These are phyloP conservation scores for Russula virescens DNA, from an alignment of 768 basidiomycete species.

Conservation along the genomic window DNA sequence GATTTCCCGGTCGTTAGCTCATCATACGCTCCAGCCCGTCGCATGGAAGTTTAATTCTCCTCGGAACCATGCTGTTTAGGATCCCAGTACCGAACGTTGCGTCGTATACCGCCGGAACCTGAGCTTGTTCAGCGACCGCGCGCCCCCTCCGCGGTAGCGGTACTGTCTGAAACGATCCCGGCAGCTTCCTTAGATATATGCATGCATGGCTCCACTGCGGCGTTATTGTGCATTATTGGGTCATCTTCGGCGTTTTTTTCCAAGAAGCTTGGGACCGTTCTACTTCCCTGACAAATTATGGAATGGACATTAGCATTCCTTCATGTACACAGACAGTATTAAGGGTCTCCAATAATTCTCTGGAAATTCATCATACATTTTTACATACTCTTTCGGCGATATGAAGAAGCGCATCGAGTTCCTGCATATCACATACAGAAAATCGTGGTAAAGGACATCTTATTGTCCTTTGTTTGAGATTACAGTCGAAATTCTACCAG, in stretches of 20 bases:
- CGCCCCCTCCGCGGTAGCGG: slow-evolving; percentile 12
- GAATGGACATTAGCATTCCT: slow-evolving; percentile 2
- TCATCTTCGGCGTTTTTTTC: slow-evolving; percentile 1
- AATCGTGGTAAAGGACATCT: neutral
- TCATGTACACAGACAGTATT: neutral
- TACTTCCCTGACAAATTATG: slow-evolving; percentile 10
- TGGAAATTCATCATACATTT: neutral
- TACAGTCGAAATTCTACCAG: slow-evolving; percentile 11
- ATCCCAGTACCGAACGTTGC: no score
- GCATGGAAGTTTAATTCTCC: neutral
- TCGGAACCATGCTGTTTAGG: neutral
- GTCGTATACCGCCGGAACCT: no score
- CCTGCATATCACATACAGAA: slow-evolving; percentile 1
- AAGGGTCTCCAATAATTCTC: no score
- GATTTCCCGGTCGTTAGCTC: slow-evolving; percentile 11
- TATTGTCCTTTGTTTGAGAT: neutral
- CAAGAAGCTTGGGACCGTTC: slow-evolving; percentile 1
- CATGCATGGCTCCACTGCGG: slow-evolving; percentile 4
- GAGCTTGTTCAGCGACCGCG: neutral
- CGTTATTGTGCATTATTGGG: slow-evolving; percentile 4
- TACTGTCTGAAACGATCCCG: neutral
- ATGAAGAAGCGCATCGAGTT: neutral
- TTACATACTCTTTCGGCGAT: neutral
- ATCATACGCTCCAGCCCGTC: neutral
- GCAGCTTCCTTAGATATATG: slow-evolving; percentile 1